A percentile compares a stretch with the other conserved stretches of the same genome.
Evolutionary conservation across 352 stramenopile species (phyloP).

Genomic region (Phytophthora palmivora): DNA sequence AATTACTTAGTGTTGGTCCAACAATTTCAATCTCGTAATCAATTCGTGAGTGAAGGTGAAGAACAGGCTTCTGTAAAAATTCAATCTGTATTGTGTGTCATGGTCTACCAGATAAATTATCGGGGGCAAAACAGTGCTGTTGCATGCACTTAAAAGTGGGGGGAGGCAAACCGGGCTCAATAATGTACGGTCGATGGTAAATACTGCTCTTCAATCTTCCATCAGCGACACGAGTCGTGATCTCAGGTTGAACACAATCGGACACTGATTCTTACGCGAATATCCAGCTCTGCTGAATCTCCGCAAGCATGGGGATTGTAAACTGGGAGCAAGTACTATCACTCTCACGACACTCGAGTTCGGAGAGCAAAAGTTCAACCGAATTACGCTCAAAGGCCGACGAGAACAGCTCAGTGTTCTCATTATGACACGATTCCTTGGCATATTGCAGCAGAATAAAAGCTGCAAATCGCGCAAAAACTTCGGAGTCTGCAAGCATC

Average conservation of each 20-base stretch:
- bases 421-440: conserved; percentile 45
- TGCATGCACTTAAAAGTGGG: conserved; percentile 15
- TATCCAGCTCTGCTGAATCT: conserved; percentile 67
- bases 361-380: conserved; percentile 55
- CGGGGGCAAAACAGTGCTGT: conserved; percentile 20
- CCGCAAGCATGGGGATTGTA: conserved; percentile 57
- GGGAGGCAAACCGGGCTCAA: conserved; percentile 11
- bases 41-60: conserved; percentile 24
- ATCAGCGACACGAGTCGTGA: conserved; percentile 6
- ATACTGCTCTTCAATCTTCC: conserved; percentile 12
- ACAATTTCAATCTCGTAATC: conserved; percentile 8
- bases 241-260: conserved; percentile 1
- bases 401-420: conserved; percentile 49
- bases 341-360: conserved; percentile 38
- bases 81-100: conserved; percentile 21
- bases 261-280: conserved; percentile 45
- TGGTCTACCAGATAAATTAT: conserved; percentile 36
- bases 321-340: conserved; percentile 44
- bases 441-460: conserved; percentile 74
- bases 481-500: conserved; percentile 69
- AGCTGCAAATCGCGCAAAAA: conserved; percentile 62
- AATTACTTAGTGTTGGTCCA: conserved; percentile 17
- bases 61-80: conserved; percentile 8
- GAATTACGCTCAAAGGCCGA: conserved; percentile 71
- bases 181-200: conserved; percentile 31